Base-by-base conservation (phyloP, 2,329 filamentous ascomycete species). In the Zelopaecilomyces penicillatus region DNA sequence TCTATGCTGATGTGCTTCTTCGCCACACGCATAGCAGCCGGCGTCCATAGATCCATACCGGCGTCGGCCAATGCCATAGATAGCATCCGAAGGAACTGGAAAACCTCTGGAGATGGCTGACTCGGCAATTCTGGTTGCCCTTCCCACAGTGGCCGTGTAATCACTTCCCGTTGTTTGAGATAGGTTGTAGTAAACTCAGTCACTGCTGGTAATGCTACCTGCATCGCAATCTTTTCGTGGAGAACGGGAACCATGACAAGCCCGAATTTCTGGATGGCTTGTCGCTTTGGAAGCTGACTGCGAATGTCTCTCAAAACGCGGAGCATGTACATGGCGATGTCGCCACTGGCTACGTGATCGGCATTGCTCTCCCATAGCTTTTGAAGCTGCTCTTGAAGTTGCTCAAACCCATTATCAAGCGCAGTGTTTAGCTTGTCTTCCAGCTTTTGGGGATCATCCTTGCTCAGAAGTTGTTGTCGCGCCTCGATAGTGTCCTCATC, bases 11-110 rank as follows among this genome's bases (percentile, higher is more conserved):
- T 57, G 38, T 69, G 60, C n/a, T 56, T 58, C 64, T 88, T 93
- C 50, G 95, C 57, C 1, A 69, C 67, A 1, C 55, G 54, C 2
- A 90, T 76, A 1, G 86, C 85, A 2, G 72, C 70, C 3, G 78
- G 74, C 43, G 83, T 89, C 90, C 90, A 97, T 3, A 96, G 63
- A 60, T 96, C 91, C 38, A 77, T 70, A 0, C 90, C 90, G 3
- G 76, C 69, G 9, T 73, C 68, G 4, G 75, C 75, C 87, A 96
- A 94, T 5, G 74, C 69, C 39, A 68, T 66, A 4, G 78, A 76
- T 29, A 95, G 58, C 37, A 71, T 71, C 27, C 80, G 78, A 40
- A 96, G 57, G 44, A 94, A 82, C 48, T 75, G 77, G 58, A 95
- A 95, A 0, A 80, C 70, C 19, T 74, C 73, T 0, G 87, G 82